A percentile compares a stretch with the other conserved stretches of the same genome.
phyloP scores from a whole-genome alignment of 768 basidiomycete genomes.

The Mycena polygramma region DNA sequence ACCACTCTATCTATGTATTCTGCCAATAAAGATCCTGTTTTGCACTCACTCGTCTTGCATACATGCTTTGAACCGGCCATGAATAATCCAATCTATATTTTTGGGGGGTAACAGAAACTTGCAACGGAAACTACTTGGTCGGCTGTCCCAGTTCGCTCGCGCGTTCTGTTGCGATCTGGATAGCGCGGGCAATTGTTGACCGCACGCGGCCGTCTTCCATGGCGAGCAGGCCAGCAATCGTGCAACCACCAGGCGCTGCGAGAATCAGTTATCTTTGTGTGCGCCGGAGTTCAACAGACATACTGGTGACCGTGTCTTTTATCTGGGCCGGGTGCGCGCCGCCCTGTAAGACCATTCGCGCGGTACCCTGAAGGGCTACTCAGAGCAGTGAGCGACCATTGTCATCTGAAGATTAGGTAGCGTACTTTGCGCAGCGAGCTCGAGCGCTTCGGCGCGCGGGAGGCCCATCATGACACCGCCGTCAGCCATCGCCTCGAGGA shows the following conservation, averaged over 20 bases:
- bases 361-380: conserved; percentile 93
- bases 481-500: conserved; percentile 98
- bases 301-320: conserved; percentile 97
- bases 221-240: conserved; percentile 95
- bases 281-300: conserved; percentile 43
- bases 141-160: conserved; percentile 89
- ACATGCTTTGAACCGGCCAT: neutral
- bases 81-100: neutral
- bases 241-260: conserved; percentile 96
- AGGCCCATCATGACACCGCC: conserved; percentile 99
- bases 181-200: conserved; percentile 94
- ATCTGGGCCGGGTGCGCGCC: conserved; percentile 96
- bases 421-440: conserved; percentile 95
- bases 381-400: neutral
- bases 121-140: conserved; percentile 66
- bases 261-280: neutral
- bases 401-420: too few relatives aligned
- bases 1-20: neutral
- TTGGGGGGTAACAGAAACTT: conserved; percentile 23
- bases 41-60: too few relatives aligned
- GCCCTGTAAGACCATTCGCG: conserved; percentile 92
- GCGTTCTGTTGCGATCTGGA: conserved; percentile 93
- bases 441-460: conserved; percentile 92
- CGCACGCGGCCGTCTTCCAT: conserved; percentile 95
- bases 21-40: neutral